These are phyloP conservation scores for Orobanche coerulescens DNA, from an alignment of 257 asterid species.

Conservation along the genomic window DNA sequence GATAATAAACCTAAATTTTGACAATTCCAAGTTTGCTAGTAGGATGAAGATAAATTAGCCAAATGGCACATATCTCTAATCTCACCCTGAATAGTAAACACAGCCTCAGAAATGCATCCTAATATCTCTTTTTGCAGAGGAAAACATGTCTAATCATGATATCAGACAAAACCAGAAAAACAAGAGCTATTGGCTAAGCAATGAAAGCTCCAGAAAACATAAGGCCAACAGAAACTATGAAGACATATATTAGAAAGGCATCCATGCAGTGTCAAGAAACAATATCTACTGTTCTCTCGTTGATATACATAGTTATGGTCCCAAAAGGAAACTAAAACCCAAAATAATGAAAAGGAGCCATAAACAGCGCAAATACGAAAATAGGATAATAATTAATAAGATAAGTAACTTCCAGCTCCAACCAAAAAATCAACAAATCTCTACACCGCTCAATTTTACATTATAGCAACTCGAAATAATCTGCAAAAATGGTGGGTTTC, in stretches of 20 bases:
- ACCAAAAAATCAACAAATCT: neutral
- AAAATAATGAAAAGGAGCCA: neutral
- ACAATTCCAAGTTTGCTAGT: neutral
- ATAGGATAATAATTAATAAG: neutral
- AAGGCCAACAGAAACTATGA: neutral
- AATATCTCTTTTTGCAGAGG: neutral
- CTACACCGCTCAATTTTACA: neutral
- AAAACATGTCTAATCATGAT: neutral
- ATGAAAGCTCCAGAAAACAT: neutral
- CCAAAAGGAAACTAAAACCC: neutral
- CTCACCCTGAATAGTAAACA: neutral
- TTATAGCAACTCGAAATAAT: neutral
- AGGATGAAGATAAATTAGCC: neutral
- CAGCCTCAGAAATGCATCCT: neutral
- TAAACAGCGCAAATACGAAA: too few relatives aligned
- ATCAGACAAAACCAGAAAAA: neutral
- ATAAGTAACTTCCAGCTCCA: neutral
- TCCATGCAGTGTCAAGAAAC: neutral
- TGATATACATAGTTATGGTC: neutral
- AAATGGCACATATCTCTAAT: neutral
- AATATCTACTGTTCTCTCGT: neutral
- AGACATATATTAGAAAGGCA: neutral
- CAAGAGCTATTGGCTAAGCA: neutral
- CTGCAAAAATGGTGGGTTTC: neutral
- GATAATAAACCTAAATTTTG: slow-evolving; percentile 1